These are phyloP conservation scores for Punica granatum DNA, from an alignment of 345 rosid genomes.

Conservation along the genomic window DNA sequence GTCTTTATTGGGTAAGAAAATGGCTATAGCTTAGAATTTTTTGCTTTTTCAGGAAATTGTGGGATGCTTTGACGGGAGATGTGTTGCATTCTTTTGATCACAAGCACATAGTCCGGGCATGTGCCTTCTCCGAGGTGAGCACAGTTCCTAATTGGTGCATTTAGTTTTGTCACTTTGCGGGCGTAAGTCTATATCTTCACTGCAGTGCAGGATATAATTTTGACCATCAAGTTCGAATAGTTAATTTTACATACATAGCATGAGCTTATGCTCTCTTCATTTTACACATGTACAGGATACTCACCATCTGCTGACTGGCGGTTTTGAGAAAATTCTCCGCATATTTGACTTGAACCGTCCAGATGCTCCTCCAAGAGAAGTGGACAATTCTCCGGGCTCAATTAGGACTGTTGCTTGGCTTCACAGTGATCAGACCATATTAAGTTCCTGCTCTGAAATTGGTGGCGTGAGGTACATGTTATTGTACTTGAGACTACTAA, in stretches of 20 bases:
- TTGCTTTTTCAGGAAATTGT: constrained; percentile 51
- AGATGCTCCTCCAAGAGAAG: constrained; percentile 86
- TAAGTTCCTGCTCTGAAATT: constrained; percentile 83
- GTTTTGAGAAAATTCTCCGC: constrained; percentile 82
- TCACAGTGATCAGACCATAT: constrained; percentile 89
- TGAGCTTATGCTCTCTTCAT: background rate
- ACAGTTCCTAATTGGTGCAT: background rate
- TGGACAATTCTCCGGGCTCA: constrained; percentile 81
- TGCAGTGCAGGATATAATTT: background rate
- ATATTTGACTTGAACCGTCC: constrained; percentile 79
- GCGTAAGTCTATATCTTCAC: background rate
- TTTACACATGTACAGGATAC: constrained; percentile 55
- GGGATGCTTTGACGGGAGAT: constrained; percentile 93
- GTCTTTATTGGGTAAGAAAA: background rate
- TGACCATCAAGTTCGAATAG: background rate
- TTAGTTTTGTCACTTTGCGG: no score
- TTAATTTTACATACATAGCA: background rate
- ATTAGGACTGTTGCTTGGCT: constrained; percentile 90
- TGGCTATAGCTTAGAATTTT: background rate
- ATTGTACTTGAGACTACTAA: background rate
- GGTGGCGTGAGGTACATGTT: constrained; percentile 76
- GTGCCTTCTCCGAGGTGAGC: constrained; percentile 78
- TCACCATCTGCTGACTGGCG: constrained; percentile 83
- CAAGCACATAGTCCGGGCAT: constrained; percentile 88
- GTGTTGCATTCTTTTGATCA: constrained; percentile 85